phyloP scores from a whole-genome alignment of 257 asterid genomes.

The Nicotiana paniculata region DNA sequence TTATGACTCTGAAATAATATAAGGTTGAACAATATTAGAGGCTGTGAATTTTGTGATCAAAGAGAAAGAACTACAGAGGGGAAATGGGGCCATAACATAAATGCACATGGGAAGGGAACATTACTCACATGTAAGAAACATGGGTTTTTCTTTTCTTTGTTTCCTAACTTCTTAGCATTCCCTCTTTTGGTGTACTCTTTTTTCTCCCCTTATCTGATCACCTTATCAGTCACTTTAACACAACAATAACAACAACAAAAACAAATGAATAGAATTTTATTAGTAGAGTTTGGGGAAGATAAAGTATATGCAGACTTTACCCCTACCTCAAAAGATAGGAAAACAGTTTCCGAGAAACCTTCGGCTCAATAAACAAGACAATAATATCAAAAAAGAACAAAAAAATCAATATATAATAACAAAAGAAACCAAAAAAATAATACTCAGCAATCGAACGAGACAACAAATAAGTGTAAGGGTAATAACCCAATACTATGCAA shows the following conservation, averaged over 20 bases:
- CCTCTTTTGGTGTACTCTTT: not conserved
- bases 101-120: conserved; percentile 33
- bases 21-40: not conserved
- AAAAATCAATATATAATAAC: no score
- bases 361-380: no score
- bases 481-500: no score
- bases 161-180: conserved; percentile 16
- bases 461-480: no score
- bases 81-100: not conserved
- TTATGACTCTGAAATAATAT: not conserved
- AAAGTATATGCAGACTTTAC: no score
- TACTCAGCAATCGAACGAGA: no score
- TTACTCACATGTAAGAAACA: conserved; percentile 30
- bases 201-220: not conserved
- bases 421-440: no score
- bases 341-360: no score
- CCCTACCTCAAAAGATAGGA: no score
- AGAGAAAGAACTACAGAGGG: not conserved
- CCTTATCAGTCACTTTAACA: not conserved
- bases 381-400: no score
- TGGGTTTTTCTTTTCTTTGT: conserved; percentile 21
- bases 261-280: no score
- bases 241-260: not conserved
- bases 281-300: no score
- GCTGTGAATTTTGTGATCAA: not conserved